Percentiles rank a stretch among this genome's conserved stretches.
These are phyloP conservation scores for Mycena crocata DNA, from an alignment of 768 basidiomycete genomes.

Conservation along the genomic window DNA sequence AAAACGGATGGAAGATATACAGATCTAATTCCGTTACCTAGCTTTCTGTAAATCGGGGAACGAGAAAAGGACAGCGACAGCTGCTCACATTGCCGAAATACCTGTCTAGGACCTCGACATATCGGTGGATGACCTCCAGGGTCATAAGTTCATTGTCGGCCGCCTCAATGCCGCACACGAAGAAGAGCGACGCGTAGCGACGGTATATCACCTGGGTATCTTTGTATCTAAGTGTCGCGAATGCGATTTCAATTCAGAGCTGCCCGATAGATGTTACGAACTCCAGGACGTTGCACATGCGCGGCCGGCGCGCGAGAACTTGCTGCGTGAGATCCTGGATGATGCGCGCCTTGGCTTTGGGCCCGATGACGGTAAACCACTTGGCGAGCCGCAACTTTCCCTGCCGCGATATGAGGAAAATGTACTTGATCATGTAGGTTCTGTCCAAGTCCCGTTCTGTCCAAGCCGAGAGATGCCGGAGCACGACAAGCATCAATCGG, in stretches of 20 bases:
- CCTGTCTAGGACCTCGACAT: conserved; percentile 89
- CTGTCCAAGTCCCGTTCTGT: neutral
- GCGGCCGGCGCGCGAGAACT: conserved; percentile 85
- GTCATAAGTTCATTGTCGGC: conserved; percentile 93
- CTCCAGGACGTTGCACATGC: conserved; percentile 97
- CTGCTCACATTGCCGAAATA: conserved; percentile 83
- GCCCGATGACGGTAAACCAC: conserved; percentile 91
- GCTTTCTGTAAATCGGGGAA: conserved; percentile 59
- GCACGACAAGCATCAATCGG: neutral
- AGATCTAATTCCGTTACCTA: conserved; percentile 94
- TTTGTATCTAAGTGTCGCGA: conserved; percentile 76
- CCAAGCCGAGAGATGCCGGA: neutral
- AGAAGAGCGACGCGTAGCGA: conserved; percentile 95
- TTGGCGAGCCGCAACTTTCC: conserved; percentile 90
- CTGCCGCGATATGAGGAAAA: conserved; percentile 94
- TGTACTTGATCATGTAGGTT: conserved; percentile 85
- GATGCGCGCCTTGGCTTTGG: conserved; percentile 88
- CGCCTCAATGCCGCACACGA: conserved; percentile 87
- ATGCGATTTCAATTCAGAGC: neutral
- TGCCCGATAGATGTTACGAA: conserved; percentile 1
- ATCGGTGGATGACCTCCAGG: conserved; percentile 94
- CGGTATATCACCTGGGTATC: conserved; percentile 87
- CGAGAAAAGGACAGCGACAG: conserved; percentile 39
- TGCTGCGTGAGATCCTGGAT: conserved; percentile 96
- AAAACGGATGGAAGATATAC: conserved; percentile 50